Evolutionary conservation across 139 green algal genomes (phyloP).

Genomic region (Diplosphaera chodatii): DNA sequence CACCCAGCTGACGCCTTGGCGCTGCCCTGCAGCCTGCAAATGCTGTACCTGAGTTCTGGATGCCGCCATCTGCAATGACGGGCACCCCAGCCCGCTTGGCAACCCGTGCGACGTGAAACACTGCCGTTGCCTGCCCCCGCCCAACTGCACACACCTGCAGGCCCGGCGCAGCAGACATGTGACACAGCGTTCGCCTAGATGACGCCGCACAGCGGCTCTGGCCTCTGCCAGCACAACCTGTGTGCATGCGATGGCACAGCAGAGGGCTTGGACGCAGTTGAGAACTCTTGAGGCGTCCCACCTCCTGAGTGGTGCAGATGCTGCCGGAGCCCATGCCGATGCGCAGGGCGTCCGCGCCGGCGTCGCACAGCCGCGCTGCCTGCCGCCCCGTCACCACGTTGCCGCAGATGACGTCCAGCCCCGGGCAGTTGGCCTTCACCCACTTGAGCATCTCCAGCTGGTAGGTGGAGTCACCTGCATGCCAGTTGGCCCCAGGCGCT

Average conservation of each 20-base stretch:
- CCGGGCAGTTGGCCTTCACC: constrained; percentile 81
- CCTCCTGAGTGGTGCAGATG: constrained; percentile 98
- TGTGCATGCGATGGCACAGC: too few relatives aligned
- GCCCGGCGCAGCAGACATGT: too few relatives aligned
- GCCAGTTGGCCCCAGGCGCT: too few relatives aligned
- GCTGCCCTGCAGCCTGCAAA: too few relatives aligned
- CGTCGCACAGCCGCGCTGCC: constrained; percentile 37
- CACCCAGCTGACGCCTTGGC: too few relatives aligned
- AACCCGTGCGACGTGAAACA: constrained; percentile 77
- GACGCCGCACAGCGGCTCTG: too few relatives aligned
- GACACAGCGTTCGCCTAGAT: too few relatives aligned
- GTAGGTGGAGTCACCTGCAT: constrained; percentile 79
- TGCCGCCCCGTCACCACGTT: constrained; percentile 82
- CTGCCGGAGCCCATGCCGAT: constrained; percentile 96
- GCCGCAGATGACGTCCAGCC: constrained; percentile 90
- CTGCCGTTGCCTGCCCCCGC: constrained; percentile 90
- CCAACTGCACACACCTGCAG: constrained; percentile 91
- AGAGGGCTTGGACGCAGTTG: too few relatives aligned
- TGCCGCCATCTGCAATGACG: constrained; percentile 93
- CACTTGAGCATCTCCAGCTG: constrained; percentile 87
- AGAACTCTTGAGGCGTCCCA: not conserved
- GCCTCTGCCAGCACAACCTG: too few relatives aligned
- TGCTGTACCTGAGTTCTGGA: constrained; percentile 87
- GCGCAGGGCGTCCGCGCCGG: constrained; percentile 64
- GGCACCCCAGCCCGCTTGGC: constrained; percentile 68